Conservation (phyloP, 805 yeast species). For the Metschnikowia cerradonensis region DNA sequence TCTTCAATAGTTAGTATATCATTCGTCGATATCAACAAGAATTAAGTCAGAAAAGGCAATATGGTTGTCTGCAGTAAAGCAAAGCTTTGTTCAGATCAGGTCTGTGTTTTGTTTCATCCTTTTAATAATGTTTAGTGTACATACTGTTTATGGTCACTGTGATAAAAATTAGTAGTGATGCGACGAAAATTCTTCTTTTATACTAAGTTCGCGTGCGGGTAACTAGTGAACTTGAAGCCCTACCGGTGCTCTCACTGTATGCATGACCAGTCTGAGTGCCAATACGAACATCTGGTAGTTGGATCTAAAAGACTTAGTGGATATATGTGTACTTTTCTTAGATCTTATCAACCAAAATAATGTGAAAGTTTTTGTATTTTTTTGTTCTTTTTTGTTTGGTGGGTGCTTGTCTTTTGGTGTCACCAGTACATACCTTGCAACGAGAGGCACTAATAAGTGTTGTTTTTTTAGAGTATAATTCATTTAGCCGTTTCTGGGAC, state of each 20-base stretch:
- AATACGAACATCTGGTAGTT: too few species aligned
- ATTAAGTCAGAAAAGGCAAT: slow-evolving; percentile 21
- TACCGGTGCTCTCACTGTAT: not conserved
- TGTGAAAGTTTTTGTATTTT: too few species aligned
- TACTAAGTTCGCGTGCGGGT: slow-evolving; percentile 1
- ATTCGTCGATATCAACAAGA: not conserved
- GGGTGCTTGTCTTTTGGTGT: too few species aligned
- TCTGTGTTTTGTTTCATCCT: slow-evolving; percentile 22
- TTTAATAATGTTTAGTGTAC: slow-evolving; percentile 11
- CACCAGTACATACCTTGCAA: too few species aligned
- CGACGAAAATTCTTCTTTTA: slow-evolving; percentile 3
- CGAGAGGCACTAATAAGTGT: too few species aligned
- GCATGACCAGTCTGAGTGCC: not conserved
- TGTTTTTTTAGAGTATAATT: too few species aligned
- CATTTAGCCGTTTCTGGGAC: too few species aligned
- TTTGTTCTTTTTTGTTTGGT: too few species aligned
- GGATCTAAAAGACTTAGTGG: too few species aligned
- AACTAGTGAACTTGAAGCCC: not conserved
- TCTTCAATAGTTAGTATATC: slow-evolving; percentile 4
- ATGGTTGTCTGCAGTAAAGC: slow-evolving; percentile 20
- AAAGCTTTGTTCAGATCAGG: slow-evolving; percentile 21
- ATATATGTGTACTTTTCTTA: too few species aligned
- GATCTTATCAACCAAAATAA: too few species aligned
- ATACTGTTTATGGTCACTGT: slow-evolving; percentile 9
- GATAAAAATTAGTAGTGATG: too few species aligned